These are phyloP conservation scores for Aphanomyces stellatus DNA, from an alignment of 352 stramenopile species.

Conservation along the genomic window DNA sequence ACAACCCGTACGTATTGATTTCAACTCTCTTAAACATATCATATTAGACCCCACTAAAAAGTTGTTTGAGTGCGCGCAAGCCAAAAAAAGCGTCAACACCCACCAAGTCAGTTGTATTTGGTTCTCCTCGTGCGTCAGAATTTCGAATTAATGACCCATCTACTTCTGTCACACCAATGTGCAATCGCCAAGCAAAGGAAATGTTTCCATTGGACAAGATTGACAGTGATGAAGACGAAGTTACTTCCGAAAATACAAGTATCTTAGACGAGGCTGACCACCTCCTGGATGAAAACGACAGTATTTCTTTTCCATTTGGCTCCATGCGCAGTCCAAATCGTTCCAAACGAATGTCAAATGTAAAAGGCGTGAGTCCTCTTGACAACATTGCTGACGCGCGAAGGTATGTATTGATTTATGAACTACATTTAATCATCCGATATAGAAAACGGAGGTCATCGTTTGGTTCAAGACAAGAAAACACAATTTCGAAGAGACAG, in stretches of 20 bases:
- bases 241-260: slow-evolving; percentile 77
- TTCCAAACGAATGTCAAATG: neutral
- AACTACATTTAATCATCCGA: neutral
- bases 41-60: slow-evolving; percentile 60
- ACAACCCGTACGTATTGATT: neutral
- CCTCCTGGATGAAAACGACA: slow-evolving; percentile 23
- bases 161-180: slow-evolving; percentile 83
- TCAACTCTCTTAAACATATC: neutral
- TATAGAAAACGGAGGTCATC: slow-evolving; percentile 1
- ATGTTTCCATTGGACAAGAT: slow-evolving; percentile 57
- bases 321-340: slow-evolving; percentile 1
- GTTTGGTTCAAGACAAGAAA: neutral
- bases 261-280: slow-evolving; percentile 71
- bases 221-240: slow-evolving; percentile 51
- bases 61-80: slow-evolving; percentile 71
- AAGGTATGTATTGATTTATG: slow-evolving; percentile 14
- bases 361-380: slow-evolving; percentile 56
- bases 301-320: slow-evolving; percentile 11
- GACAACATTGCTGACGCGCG: slow-evolving; percentile 60
- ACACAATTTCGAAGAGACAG: neutral
- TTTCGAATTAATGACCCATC: slow-evolving; percentile 73
- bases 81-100: slow-evolving; percentile 33
- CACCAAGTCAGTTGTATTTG: slow-evolving; percentile 80
- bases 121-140: slow-evolving; percentile 60
- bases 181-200: slow-evolving; percentile 37